phyloP scores from a whole-genome alignment of 1,284 basidiomycete species.

The Amylostereum chailletii region DNA sequence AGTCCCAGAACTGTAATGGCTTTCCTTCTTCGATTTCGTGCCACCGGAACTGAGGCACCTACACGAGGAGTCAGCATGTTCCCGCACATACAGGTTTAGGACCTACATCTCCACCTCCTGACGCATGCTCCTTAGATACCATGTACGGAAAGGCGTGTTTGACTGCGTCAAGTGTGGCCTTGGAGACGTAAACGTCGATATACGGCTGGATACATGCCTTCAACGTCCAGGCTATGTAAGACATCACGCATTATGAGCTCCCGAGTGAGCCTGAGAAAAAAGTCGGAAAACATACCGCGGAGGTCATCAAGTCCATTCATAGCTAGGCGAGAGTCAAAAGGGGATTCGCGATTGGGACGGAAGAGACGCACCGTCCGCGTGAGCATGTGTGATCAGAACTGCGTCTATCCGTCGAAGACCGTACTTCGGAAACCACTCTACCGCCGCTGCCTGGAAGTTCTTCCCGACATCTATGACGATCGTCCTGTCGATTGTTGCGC shows the following conservation, averaged over 20 bases:
- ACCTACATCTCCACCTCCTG: slow-evolving; percentile 70
- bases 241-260: slow-evolving; percentile 7
- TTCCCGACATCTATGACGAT: slow-evolving; percentile 78
- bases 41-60: slow-evolving; percentile 76
- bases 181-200: slow-evolving; percentile 67
- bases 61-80: slow-evolving; percentile 4
- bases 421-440: slow-evolving; percentile 77
- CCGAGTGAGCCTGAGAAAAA: slow-evolving; percentile 4
- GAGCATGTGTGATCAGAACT: slow-evolving; percentile 71
- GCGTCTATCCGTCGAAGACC: slow-evolving; percentile 69
- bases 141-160: slow-evolving; percentile 71
- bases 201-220: slow-evolving; percentile 54
- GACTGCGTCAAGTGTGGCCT: slow-evolving; percentile 56
- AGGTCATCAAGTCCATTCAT: slow-evolving; percentile 81
- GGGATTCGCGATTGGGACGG: slow-evolving; percentile 3
- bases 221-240: slow-evolving; percentile 62
- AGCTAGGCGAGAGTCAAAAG: slow-evolving; percentile 31
- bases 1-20: slow-evolving; percentile 44
- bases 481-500: slow-evolving; percentile 31
- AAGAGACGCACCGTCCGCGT: slow-evolving; percentile 57
- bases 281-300: slow-evolving; percentile 38
- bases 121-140: slow-evolving; percentile 64
- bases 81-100: slow-evolving; percentile 1
- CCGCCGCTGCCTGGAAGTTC: slow-evolving; percentile 66
- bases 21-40: slow-evolving; percentile 62